These are phyloP conservation scores for Saccharomycopsis malanga DNA, from an alignment of 805 yeast species.

Conservation along the genomic window DNA sequence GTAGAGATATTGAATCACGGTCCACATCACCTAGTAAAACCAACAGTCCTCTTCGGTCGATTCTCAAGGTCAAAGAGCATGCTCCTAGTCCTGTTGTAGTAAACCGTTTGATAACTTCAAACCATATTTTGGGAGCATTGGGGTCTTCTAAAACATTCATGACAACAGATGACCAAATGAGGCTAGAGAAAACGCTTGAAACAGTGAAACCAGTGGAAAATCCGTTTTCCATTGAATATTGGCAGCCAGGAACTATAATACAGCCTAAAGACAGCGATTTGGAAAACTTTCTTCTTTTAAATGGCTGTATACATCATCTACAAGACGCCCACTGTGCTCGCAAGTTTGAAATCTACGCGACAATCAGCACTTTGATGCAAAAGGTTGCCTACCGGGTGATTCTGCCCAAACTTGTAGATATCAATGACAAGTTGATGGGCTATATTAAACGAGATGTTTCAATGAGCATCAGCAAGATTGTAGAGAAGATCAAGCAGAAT, in stretches of 20 bases:
- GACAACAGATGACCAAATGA: no score
- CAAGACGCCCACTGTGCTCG: conserved; percentile 6
- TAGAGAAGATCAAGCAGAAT: background rate
- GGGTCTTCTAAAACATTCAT: background rate
- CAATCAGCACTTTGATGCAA: conserved; percentile 7
- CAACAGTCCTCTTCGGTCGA: conserved; percentile 12
- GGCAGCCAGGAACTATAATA: conserved; percentile 19
- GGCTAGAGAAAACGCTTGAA: background rate
- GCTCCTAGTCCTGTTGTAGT: no score
- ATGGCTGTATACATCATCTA: conserved; percentile 7
- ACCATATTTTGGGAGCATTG: background rate
- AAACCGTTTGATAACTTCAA: background rate
- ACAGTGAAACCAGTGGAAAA: background rate
- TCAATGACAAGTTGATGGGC: background rate
- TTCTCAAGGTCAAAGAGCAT: conserved; percentile 4
- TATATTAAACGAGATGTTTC: conserved; percentile 9
- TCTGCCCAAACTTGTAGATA: background rate
- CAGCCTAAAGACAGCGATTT: conserved; percentile 1
- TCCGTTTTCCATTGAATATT: conserved; percentile 4
- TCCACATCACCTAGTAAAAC: background rate
- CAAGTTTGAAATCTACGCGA: conserved; percentile 21
- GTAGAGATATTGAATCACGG: conserved; percentile 2
- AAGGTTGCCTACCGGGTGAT: background rate
- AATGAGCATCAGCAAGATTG: background rate
- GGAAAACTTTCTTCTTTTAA: conserved; percentile 2